Conservation (phyloP, 352 stramenopile species). For the Blastocystis hominis region DNA sequence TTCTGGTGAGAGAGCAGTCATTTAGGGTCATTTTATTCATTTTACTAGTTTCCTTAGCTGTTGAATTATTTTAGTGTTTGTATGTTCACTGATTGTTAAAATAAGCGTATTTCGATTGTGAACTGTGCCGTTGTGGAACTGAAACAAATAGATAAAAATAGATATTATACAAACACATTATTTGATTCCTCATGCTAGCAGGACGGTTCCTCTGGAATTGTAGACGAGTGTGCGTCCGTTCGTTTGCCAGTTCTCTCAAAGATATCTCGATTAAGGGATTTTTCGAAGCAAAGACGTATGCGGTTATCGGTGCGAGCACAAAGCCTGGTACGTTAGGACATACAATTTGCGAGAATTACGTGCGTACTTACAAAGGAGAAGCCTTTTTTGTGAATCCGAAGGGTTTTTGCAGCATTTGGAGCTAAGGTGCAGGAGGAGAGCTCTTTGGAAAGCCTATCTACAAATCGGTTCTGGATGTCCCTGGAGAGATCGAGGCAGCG, state of each 20-base stretch:
- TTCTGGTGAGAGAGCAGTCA: no score
- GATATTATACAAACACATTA: no score
- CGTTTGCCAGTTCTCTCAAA: slow-evolving; percentile 8
- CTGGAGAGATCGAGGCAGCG: slow-evolving; percentile 25
- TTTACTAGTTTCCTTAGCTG: no score
- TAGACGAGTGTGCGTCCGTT: not conserved
- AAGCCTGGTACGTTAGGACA: slow-evolving; percentile 40
- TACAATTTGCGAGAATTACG: slow-evolving; percentile 54
- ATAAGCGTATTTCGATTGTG: no score
- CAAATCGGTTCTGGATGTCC: slow-evolving; percentile 44
- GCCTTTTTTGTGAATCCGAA: slow-evolving; percentile 53
- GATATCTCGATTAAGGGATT: slow-evolving; percentile 53
- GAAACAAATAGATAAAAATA: no score
- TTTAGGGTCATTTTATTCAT: no score
- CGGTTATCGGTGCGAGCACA: slow-evolving; percentile 23
- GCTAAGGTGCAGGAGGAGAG: slow-evolving; percentile 18
- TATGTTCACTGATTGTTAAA: no score
- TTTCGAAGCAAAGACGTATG: slow-evolving; percentile 49
- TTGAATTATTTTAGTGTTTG: no score
- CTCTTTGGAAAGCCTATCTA: slow-evolving; percentile 34
- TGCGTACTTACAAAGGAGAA: slow-evolving; percentile 47
- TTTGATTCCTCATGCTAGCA: not conserved
- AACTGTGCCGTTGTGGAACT: no score
- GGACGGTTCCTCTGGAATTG: not conserved
- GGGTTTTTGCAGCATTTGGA: not conserved